Evolutionary conservation across 2,329 filamentous ascomycete species (phyloP), one percentile per base, ranked within the genome.

Genomic region (Sporothrix humicola): DNA sequence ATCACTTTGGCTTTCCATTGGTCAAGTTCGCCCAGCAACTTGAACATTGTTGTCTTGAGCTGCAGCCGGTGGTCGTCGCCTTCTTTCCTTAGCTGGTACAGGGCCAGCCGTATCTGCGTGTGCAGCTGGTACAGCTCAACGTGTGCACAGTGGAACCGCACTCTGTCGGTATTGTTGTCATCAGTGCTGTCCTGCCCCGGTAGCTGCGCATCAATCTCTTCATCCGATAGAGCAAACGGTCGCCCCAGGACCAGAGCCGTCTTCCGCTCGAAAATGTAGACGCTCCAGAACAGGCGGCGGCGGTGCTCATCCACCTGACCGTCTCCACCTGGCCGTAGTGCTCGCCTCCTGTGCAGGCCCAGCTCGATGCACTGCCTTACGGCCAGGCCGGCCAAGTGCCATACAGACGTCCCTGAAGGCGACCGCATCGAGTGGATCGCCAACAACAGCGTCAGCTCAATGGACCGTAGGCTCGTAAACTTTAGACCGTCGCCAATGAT

Each of bases 201-300:
- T 69, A 76, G 44, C 6, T 46, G 52, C 2, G 72, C 69, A 42
- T 76, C 75, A 46, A 76, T 75, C 23, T 74, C 74, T 6, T 75
- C 74, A 44, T 76, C 75, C 4, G 72, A 65, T 6, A 76, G 20
- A 0, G 69, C 74, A 61, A 74, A 76, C 7, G 75, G 75, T 8
- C 74, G 72, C 1, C 75, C 75, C 8, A 73, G 71, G 0, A 73
- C 74, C 31, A 76, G 69, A 0, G 72, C 70, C 44, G 73, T 74
- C 56, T 75, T 73, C 50, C 75, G 54, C 50, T 76, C 75, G 3
- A 76, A 71, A 20, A 74, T 73, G 56, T 76, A 76, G 3, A 65
- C 42, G 20, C 69, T 73, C 72, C 72, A 76, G 46, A 76, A 76
- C 5, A 73, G 46, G 1, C 56, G 63, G 3, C 73, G 69, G 1